Evolutionary conservation across 352 stramenopile genomes (phyloP).

Genomic region (Globisporangium solare): DNA sequence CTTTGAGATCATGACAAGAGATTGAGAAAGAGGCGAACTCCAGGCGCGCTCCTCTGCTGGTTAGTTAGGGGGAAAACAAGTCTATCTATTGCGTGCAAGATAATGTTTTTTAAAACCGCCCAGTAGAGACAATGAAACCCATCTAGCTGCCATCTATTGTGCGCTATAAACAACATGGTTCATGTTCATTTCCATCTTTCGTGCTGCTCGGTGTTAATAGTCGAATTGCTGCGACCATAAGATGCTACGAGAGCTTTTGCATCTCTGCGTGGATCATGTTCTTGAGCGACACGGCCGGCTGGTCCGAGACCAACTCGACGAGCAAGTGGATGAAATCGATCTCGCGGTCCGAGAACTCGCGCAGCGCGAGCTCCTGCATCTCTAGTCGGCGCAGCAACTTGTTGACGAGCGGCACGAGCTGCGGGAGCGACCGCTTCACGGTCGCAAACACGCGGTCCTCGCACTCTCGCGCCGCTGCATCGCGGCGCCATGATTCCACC

Average conservation of each 20-base stretch:
- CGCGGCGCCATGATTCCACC: constrained; percentile 29
- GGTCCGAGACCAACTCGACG: constrained; percentile 70
- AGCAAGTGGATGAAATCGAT: constrained; percentile 81
- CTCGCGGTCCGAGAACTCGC: constrained; percentile 69
- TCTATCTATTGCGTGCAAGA: too few relatives aligned
- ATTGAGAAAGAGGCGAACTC: constrained; percentile 40
- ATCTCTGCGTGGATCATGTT: constrained; percentile 71
- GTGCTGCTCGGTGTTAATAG: not conserved
- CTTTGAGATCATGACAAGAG: constrained; percentile 11
- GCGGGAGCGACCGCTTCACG: constrained; percentile 63
- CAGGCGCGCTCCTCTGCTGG: not conserved
- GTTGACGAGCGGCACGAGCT: constrained; percentile 62
- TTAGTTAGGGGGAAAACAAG: too few relatives aligned
- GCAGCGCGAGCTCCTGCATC: constrained; percentile 66
- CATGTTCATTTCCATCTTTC: constrained; percentile 4
- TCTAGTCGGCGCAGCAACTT: constrained; percentile 65
- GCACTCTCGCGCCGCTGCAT: constrained; percentile 32
- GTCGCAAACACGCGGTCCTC: constrained; percentile 51
- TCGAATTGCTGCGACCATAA: not conserved
- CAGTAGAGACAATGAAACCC: too few relatives aligned
- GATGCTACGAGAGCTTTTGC: constrained; percentile 32
- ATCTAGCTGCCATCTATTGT: too few relatives aligned
- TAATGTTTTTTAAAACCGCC: too few relatives aligned
- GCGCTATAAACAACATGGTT: too few relatives aligned
- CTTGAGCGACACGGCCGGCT: constrained; percentile 54